Evolutionary conservation across 2,329 filamentous ascomycete genomes (phyloP), one percentile per base, ranked within the genome.

Genomic region (Clarireedia monteithiana): DNA sequence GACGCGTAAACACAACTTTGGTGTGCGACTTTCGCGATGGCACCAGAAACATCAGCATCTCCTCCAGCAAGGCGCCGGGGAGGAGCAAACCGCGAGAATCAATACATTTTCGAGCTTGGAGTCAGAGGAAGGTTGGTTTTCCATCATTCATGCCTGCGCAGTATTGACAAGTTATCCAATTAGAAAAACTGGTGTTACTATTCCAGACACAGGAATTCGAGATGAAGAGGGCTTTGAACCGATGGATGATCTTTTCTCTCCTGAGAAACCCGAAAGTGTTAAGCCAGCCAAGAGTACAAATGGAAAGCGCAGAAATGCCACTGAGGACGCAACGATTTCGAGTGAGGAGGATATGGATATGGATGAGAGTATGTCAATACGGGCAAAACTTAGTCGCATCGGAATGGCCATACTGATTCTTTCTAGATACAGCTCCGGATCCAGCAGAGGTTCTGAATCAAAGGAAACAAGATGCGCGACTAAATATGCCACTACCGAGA

Each of bases 221-320:
- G 92, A 97, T 73, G 91, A 95, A 70, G 78, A 96, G 77, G 94
- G 92, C 71, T 84, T 99, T 76, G 90, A 96, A 69, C 86, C 89
- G 38, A 80, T 96, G 57, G 88, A 92, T 38, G 83, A 83, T 63
- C 83, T 97, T 62, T 96, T 96, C 71, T 96, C 91, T 7, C 91
- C 91, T 14, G 81, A 83, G 62, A 88, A 85, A 66, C 73, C 64
- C 3, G 61, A 56, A 23, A 60, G 55, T 34, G 54, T 30, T 10
- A 48, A 26, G 20, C 30, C 59, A 17, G 54, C 47, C 2, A 57
- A 39, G 12, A 57, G 58, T 44, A 17, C 17, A 27, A 60, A 60
- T 56, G 58, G 56, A 9, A 44, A 47, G n/a, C 36, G 39, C 14
- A 56, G 56, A 48, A 59, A 59, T 48, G 64, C 64, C 46, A 72